Percentiles rank a stretch among this genome's conserved stretches.
phyloP scores from a whole-genome alignment of 1,139 yeast genomes.

The Pichia inconspicua region DNA sequence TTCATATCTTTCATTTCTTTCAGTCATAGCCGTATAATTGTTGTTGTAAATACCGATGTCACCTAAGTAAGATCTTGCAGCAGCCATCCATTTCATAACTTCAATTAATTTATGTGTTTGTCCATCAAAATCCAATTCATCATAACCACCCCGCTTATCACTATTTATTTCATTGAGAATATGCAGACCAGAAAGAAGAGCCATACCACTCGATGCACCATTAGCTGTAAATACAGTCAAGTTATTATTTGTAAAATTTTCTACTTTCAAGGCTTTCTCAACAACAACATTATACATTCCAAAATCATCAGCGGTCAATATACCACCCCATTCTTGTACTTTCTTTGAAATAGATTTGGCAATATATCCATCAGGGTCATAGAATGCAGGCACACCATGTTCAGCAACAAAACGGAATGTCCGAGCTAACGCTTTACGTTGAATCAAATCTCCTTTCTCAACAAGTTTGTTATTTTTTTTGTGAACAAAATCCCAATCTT shows the following conservation, averaged over 20 bases:
- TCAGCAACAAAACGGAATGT: conserved; percentile 62
- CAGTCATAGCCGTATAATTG: conserved; percentile 19
- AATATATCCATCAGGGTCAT: conserved; percentile 59
- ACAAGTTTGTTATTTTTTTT: conserved; percentile 31
- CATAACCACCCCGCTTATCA: conserved; percentile 32
- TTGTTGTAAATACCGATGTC: conserved; percentile 39
- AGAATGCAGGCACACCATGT: conserved; percentile 73
- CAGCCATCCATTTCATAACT: conserved; percentile 88
- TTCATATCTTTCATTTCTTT: conserved; percentile 25
- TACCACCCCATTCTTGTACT: conserved; percentile 28
- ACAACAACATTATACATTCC: conserved; percentile 48
- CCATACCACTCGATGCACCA: conserved; percentile 82
- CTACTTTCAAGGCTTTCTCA: conserved; percentile 45
- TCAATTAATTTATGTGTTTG: conserved; percentile 70
- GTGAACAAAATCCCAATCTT: conserved; percentile 52
- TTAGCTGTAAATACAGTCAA: conserved; percentile 55
- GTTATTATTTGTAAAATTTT: conserved; percentile 35
- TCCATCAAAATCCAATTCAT: conserved; percentile 16
- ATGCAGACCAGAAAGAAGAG: conserved; percentile 66
- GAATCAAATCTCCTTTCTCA: conserved; percentile 50
- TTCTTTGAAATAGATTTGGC: conserved; percentile 34
- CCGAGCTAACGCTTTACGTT: conserved; percentile 53
- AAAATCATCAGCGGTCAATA: conserved; percentile 58
- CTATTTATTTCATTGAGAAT: conserved; percentile 33
- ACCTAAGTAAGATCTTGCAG: conserved; percentile 77